phyloP scores from a whole-genome alignment of 208 protist species.

The Porcisia hertigi region DNA sequence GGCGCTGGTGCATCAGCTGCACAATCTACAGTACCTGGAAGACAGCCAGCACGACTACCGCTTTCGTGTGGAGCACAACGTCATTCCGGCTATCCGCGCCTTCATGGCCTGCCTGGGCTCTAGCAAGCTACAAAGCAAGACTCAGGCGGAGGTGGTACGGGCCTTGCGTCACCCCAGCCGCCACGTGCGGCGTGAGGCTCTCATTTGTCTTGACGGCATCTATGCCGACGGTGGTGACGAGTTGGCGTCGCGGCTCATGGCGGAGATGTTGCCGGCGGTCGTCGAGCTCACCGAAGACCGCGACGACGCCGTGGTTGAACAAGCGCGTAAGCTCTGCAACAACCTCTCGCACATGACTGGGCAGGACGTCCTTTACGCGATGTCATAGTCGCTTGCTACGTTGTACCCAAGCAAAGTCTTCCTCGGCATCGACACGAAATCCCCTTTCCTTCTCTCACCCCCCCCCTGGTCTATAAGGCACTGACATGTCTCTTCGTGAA shows the following conservation, averaged over 20 bases:
- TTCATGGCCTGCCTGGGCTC: slow-evolving; percentile 77
- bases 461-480: neutral
- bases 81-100: slow-evolving; percentile 74
- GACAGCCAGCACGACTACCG: slow-evolving; percentile 67
- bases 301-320: slow-evolving; percentile 80
- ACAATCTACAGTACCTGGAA: slow-evolving; percentile 68
- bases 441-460: neutral
- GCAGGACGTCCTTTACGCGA: slow-evolving; percentile 89
- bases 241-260: slow-evolving; percentile 87
- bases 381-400: slow-evolving; percentile 39
- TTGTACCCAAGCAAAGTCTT: neutral
- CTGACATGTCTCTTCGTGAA: neutral
- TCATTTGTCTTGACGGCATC: slow-evolving; percentile 76
- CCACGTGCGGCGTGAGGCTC: slow-evolving; percentile 64
- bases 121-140: slow-evolving; percentile 81
- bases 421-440: neutral
- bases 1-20: slow-evolving; percentile 76
- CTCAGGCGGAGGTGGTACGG: slow-evolving; percentile 80
- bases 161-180: slow-evolving; percentile 75
- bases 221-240: slow-evolving; percentile 91
- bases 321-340: slow-evolving; percentile 76
- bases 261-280: slow-evolving; percentile 88
- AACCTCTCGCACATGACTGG: slow-evolving; percentile 88
- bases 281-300: slow-evolving; percentile 89
- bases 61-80: slow-evolving; percentile 70